Evolutionary conservation across 2,329 filamentous ascomycete genomes (phyloP).

Genomic region (Cladosporium sp.): DNA sequence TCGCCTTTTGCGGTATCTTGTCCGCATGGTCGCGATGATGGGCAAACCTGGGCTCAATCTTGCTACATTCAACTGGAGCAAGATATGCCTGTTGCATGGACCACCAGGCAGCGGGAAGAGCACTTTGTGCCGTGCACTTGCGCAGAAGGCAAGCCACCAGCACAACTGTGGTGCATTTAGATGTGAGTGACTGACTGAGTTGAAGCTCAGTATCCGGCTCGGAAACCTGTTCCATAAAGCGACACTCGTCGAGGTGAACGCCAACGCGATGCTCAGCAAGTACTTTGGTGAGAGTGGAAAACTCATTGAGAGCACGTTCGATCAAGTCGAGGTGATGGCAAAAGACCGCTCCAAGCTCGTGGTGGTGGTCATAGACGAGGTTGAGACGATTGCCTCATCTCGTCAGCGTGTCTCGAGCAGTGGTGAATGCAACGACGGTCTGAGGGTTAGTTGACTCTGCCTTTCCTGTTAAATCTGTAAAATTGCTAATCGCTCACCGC

Average conservation of each 20-base stretch:
- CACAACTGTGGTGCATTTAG: background rate
- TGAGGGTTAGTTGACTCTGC: slow-evolving; percentile 38
- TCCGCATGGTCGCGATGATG: slow-evolving; percentile 41
- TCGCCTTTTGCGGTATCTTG: slow-evolving; percentile 41
- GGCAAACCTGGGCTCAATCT: slow-evolving; percentile 38
- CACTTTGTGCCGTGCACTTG: slow-evolving; percentile 47
- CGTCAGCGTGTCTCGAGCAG: slow-evolving; percentile 42
- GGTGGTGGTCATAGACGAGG: slow-evolving; percentile 52
- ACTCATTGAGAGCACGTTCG: slow-evolving; percentile 46
- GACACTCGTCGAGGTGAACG: slow-evolving; percentile 48
- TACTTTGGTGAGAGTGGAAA: slow-evolving; percentile 52
- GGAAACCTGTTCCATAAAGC: slow-evolving; percentile 36
- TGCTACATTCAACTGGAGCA: slow-evolving; percentile 47
- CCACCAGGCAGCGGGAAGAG: slow-evolving; percentile 48
- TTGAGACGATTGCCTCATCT: slow-evolving; percentile 50
- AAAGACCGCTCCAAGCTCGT: slow-evolving; percentile 45
- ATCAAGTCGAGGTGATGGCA: slow-evolving; percentile 38
- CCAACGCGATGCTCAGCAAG: slow-evolving; percentile 48
- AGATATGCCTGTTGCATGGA: slow-evolving; percentile 45
- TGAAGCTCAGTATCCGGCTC: slow-evolving; percentile 40
- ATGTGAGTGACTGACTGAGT: background rate
- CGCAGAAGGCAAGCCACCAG: slow-evolving; percentile 48
- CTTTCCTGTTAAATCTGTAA: background rate
- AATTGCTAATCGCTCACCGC: background rate
- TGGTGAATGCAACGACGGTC: slow-evolving; percentile 48